Evolutionary conservation across 192 early-diverging fungal species (phyloP).

Genomic region (Coemansia sp.): DNA sequence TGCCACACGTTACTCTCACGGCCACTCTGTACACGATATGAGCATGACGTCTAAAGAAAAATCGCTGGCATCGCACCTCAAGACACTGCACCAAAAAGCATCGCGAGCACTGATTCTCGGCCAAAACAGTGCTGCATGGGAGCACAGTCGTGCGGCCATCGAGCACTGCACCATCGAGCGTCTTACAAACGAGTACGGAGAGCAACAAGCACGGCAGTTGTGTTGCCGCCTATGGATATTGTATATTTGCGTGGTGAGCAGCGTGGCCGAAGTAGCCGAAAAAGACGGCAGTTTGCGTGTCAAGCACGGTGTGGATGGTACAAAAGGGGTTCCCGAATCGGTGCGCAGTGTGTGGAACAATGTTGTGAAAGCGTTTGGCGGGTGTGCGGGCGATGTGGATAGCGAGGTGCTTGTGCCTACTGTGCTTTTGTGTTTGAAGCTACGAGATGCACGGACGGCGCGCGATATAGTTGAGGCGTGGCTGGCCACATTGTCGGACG

Average conservation of each 20-base stretch:
- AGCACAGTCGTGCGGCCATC: conserved; percentile 30
- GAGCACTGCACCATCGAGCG: conserved; percentile 38
- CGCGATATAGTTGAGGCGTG: conserved; percentile 52
- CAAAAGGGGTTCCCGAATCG: conserved; percentile 17
- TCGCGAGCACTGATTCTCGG: conserved; percentile 52
- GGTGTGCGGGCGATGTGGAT: conserved; percentile 42
- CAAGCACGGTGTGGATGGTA: conserved; percentile 8
- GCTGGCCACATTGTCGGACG: conserved; percentile 47
- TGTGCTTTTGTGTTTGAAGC: conserved; percentile 50
- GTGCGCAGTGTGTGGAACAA: conserved; percentile 42
- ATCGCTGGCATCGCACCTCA: conserved; percentile 20
- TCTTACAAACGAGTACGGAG: conserved; percentile 36
- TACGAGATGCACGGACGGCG: conserved; percentile 47
- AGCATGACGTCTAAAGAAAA: not conserved
- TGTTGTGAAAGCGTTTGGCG: conserved; percentile 45
- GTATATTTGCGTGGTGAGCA: conserved; percentile 54
- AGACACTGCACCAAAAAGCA: conserved; percentile 48
- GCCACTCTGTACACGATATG: not conserved
- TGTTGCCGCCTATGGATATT: conserved; percentile 54
- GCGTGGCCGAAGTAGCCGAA: conserved; percentile 37
- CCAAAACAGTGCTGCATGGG: conserved; percentile 39
- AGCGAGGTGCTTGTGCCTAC: conserved; percentile 53
- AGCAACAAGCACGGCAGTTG: conserved; percentile 49
- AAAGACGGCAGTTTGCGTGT: conserved; percentile 32
- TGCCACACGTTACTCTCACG: not conserved